Percentiles rank a stretch among this genome's conserved stretches.
These are phyloP conservation scores for Tubosaeta brunneosetosa DNA, from an alignment of 768 basidiomycete species.

Conservation along the genomic window DNA sequence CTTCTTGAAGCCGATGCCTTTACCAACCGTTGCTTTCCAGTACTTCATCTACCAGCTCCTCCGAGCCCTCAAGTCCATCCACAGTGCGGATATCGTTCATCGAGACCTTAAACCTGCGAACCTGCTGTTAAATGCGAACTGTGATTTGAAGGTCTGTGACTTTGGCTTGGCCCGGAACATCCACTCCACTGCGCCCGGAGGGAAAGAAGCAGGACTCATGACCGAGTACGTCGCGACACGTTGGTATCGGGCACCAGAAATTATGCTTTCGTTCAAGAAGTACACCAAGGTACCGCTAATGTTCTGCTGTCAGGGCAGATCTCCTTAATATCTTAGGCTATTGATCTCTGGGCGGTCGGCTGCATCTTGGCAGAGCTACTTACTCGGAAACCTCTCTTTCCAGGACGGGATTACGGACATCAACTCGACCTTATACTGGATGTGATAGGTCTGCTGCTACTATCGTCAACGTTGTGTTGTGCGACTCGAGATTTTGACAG, in stretches of 20 bases:
- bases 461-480: slow-evolving; percentile 13
- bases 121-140: slow-evolving; percentile 82
- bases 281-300: slow-evolving; percentile 55
- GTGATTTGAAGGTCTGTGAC: slow-evolving; percentile 86
- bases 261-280: slow-evolving; percentile 93
- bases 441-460: slow-evolving; percentile 54
- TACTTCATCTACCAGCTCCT: slow-evolving; percentile 84
- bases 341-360: slow-evolving; percentile 72
- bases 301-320: slow-evolving; percentile 6
- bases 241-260: slow-evolving; percentile 92
- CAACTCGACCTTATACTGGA: slow-evolving; percentile 87
- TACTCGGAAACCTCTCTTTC: slow-evolving; percentile 78
- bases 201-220: slow-evolving; percentile 66
- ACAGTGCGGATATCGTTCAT: slow-evolving; percentile 79
- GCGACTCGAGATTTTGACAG: slow-evolving; percentile 29
- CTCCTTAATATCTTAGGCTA: slow-evolving; percentile 37
- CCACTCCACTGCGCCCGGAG: slow-evolving; percentile 45
- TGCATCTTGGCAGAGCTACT: slow-evolving; percentile 81
- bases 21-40: slow-evolving; percentile 30
- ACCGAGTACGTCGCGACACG: slow-evolving; percentile 87
- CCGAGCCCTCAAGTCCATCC: slow-evolving; percentile 83
- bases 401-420: slow-evolving; percentile 82
- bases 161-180: slow-evolving; percentile 78
- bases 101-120: slow-evolving; percentile 85
- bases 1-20: not conserved